Evolutionary conservation across 129 eudicot genomes (phyloP).

Genomic region (Cynara cardunculus): DNA sequence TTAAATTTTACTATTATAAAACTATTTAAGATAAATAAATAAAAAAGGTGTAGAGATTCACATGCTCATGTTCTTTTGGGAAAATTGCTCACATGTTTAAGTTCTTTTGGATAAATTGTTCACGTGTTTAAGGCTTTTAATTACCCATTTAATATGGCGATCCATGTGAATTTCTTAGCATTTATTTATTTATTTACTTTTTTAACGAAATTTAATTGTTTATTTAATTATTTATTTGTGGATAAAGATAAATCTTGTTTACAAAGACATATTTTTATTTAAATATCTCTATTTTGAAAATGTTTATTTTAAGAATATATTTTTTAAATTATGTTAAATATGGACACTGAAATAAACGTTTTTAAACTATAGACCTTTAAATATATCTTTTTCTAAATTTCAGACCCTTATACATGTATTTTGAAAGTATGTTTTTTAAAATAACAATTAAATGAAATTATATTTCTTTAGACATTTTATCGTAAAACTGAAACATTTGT

Average conservation of each 20-base stretch:
- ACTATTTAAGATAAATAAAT: too few species aligned
- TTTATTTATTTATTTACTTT: not conserved
- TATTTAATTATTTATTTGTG: too few species aligned
- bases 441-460: too few species aligned
- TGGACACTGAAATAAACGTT: too few species aligned
- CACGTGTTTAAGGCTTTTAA: conserved; percentile 20
- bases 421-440: too few species aligned
- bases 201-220: too few species aligned
- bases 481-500: too few species aligned
- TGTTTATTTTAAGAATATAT: not conserved
- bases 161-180: conserved; percentile 14
- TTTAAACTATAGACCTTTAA: not conserved
- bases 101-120: conserved; percentile 8
- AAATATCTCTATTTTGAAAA: not conserved
- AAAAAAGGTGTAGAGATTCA: conserved; percentile 7
- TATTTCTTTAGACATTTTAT: too few species aligned
- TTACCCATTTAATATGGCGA: conserved; percentile 6
- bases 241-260: not conserved
- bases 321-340: not conserved
- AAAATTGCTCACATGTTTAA: conserved; percentile 12
- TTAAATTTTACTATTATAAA: not conserved
- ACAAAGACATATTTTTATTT: not conserved
- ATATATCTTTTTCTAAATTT: too few species aligned
- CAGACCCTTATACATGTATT: too few species aligned
- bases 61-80: conserved; percentile 13